Base-by-base conservation (phyloP, 495 filamentous ascomycete species). In the Lophium mytilinum region DNA sequence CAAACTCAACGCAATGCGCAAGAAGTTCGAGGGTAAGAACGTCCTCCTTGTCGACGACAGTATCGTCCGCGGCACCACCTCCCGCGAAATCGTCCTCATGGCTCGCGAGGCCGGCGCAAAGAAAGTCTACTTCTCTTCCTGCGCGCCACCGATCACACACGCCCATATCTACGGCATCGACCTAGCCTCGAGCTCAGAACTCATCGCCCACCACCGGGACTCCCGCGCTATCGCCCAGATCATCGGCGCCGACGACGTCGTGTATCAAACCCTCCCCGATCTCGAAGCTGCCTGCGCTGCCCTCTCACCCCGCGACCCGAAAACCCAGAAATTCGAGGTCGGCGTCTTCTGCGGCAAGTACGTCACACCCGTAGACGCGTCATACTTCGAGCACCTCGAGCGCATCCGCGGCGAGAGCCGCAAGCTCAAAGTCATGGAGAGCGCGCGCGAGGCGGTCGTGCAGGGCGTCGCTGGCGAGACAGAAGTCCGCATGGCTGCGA, bases 331-430 rank as follows among this genome's bases (percentile, higher is more conserved):
- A 48, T 96, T 97, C 58, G 94, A 97, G 70, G 84, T 95, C n/a
- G 92, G 93, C 58, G 90, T 97, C 14, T 97, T 98, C 77, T 94
- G 88, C 60, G 93, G 94, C 19, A 81, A 81, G 65, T 96, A 97
- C 71, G 75, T 89, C 47, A 99, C 93, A 0, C 84, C 84, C 0
- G 88, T 97, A 4, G 77, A 82, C 1, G 76, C 83, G n/a, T 83
- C 78, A 24, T 96, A 97, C 73, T 94, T 98, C 64, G 81, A 87
- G 50, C 90, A 92, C 65, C 77, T 96, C 5, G 89, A 94, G 71
- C 68, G 76, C 43, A 68, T 90, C 11, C 77, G 89, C 43, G 86
- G 89, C 34, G 82, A 90, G 72, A 84, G 79, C 57, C 77, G 78
- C 61, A 89, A 86, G 73, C 66, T 82, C 66, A 89, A 89, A 68